A percentile compares a stretch with the other conserved stretches of the same genome.
Conservation (phyloP, 2,329 filamentous ascomycete genomes). For the Geosmithia flava region DNA sequence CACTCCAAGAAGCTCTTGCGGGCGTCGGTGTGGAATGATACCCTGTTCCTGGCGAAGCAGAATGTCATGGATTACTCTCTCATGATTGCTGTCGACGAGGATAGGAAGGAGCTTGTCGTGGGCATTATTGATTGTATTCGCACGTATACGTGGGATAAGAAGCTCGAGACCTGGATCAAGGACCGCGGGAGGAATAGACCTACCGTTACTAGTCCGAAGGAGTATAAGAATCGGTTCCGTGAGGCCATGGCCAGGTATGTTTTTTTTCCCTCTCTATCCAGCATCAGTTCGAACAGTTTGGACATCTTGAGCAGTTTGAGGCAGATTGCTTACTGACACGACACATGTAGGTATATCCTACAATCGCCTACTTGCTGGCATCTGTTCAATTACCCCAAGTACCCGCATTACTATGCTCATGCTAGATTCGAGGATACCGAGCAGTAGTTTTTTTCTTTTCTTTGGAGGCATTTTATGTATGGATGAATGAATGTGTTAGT, state of each 20-base stretch:
- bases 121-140: slow-evolving; percentile 98
- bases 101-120: slow-evolving; percentile 80
- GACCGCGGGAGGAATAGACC: slow-evolving; percentile 78
- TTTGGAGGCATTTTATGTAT: not conserved
- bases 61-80: slow-evolving; percentile 99
- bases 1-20: slow-evolving; percentile 90
- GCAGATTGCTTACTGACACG: not conserved
- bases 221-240: slow-evolving; percentile 91
- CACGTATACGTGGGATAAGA: slow-evolving; percentile 99
- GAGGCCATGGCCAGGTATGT: slow-evolving; percentile 90
- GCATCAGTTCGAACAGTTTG: not conserved
- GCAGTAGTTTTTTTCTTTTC: slow-evolving; percentile 5
- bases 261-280: not conserved
- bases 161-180: slow-evolving; percentile 99
- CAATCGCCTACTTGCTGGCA: slow-evolving; percentile 69
- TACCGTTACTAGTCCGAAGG: slow-evolving; percentile 92
- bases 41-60: slow-evolving; percentile 82
- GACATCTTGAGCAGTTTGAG: too few relatives aligned
- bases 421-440: slow-evolving; percentile 27
- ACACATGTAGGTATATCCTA: slow-evolving; percentile 46
- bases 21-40: slow-evolving; percentile 94
- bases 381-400: slow-evolving; percentile 40
- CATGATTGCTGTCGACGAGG: slow-evolving; percentile 95
- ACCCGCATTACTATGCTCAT: slow-evolving; percentile 20
- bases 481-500: too few relatives aligned